phyloP scores from a whole-genome alignment of 257 asterid species.

The Plantago elongata region DNA sequence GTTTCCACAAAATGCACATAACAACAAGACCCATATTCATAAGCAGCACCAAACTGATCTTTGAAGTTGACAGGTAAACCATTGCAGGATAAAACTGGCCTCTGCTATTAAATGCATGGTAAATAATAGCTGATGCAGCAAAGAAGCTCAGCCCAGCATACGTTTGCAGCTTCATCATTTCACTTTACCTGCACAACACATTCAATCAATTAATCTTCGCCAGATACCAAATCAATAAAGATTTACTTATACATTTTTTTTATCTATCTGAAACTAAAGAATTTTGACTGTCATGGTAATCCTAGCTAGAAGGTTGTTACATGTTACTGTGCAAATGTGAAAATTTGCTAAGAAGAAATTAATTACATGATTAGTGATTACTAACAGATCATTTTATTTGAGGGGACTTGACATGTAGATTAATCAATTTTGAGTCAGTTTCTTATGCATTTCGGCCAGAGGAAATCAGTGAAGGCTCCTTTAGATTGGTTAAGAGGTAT shows the following conservation, averaged over 20 bases:
- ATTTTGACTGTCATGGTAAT: no score
- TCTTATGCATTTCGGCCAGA: no score
- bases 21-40: conserved; percentile 81
- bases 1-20: conserved; percentile 91
- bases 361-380: no score
- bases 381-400: no score
- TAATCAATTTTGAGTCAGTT: no score
- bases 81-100: conserved; percentile 93
- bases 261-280: no score
- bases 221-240: neutral
- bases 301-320: no score
- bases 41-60: conserved; percentile 81
- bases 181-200: conserved; percentile 37
- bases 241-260: neutral
- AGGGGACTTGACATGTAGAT: no score
- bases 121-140: conserved; percentile 63
- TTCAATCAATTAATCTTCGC: conserved; percentile 18
- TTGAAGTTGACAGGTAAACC: conserved; percentile 86
- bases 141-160: conserved; percentile 71
- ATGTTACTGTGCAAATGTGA: no score
- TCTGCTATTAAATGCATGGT: conserved; percentile 80
- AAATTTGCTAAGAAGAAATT: no score
- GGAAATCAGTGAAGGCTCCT: no score
- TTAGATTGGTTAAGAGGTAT: no score
- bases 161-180: conserved; percentile 84